Conservation (phyloP, 2,329 filamentous ascomycete species). For the Aurifilum marmelostoma region DNA sequence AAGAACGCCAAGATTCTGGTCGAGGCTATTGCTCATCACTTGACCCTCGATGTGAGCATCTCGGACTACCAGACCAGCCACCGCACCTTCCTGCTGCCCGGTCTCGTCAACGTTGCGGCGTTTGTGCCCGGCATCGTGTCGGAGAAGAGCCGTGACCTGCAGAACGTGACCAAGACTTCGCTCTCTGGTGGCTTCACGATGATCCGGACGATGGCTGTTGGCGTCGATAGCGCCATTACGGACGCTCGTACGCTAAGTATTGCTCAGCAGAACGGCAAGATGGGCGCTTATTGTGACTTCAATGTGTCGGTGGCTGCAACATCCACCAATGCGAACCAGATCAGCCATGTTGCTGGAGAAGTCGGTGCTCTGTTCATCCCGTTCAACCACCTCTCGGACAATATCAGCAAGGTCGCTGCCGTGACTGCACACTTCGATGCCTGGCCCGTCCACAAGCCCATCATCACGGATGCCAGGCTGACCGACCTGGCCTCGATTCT, state of each 20-base stretch:
- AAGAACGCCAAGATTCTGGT: slow-evolving; percentile 98
- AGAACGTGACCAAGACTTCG: slow-evolving; percentile 72
- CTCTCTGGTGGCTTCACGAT: slow-evolving; percentile 78
- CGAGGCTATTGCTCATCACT: slow-evolving; percentile 89
- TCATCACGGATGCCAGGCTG: slow-evolving; percentile 79
- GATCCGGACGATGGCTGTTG: slow-evolving; percentile 78
- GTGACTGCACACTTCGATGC: slow-evolving; percentile 78
- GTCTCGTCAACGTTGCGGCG: slow-evolving; percentile 77
- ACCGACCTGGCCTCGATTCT: slow-evolving; percentile 82
- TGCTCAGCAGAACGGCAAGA: slow-evolving; percentile 72
- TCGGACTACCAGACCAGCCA: slow-evolving; percentile 94
- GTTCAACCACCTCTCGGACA: slow-evolving; percentile 79
- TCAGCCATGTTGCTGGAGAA: slow-evolving; percentile 71
- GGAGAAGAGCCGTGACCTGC: slow-evolving; percentile 67
- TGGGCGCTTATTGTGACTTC: slow-evolving; percentile 73
- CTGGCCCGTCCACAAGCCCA: slow-evolving; percentile 78
- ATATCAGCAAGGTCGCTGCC: slow-evolving; percentile 81
- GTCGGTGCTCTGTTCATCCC: slow-evolving; percentile 82
- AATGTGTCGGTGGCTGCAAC: slow-evolving; percentile 80
- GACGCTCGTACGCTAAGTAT: slow-evolving; percentile 71
- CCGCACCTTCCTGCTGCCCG: slow-evolving; percentile 72
- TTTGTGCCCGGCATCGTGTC: slow-evolving; percentile 76
- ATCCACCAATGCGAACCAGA: slow-evolving; percentile 73
- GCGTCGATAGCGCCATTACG: slow-evolving; percentile 72
- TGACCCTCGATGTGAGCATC: slow-evolving; percentile 78